Percentiles rank a stretch among this genome's conserved stretches.
These are phyloP conservation scores for Nectriaceae sp. DNA, from an alignment of 2,329 filamentous ascomycete genomes.

Conservation along the genomic window DNA sequence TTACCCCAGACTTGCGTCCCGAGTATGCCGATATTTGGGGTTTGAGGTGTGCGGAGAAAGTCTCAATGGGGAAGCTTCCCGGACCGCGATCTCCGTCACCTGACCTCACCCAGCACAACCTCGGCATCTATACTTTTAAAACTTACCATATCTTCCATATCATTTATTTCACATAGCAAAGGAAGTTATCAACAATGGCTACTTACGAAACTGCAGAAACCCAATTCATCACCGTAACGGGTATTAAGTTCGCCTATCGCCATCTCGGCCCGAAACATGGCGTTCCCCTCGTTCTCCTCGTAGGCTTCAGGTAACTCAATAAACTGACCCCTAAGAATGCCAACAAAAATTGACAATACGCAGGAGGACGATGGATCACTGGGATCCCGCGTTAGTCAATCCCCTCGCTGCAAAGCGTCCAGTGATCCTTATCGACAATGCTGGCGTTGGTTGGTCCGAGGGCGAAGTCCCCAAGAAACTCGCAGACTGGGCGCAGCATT, in stretches of 20 bases:
- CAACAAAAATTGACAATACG: background rate
- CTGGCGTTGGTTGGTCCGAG: conserved; percentile 47
- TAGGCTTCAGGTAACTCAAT: conserved; percentile 34
- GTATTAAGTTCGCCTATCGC: conserved; percentile 35
- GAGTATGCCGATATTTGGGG: too few relatives aligned
- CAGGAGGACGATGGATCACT: conserved; percentile 41
- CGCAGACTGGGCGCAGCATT: conserved; percentile 34
- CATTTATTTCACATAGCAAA: background rate
- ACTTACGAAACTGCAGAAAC: conserved; percentile 32
- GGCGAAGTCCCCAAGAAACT: conserved; percentile 41
- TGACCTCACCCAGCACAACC: too few relatives aligned
- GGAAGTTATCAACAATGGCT: conserved; percentile 23
- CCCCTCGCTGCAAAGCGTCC: conserved; percentile 42
- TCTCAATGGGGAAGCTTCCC: too few relatives aligned
- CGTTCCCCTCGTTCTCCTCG: conserved; percentile 34
- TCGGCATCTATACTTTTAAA: too few relatives aligned
- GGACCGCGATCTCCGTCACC: too few relatives aligned
- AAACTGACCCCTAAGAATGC: too few relatives aligned
- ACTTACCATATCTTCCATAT: too few relatives aligned
- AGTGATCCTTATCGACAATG: conserved; percentile 49
- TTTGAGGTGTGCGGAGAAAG: too few relatives aligned
- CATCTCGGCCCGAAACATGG: conserved; percentile 30
- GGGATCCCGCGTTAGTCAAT: conserved; percentile 48
- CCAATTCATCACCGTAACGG: conserved; percentile 32
- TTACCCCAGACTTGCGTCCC: too few relatives aligned